Base-by-base conservation (phyloP, 257 asterid species). In the Ligustrum vulgare region DNA sequence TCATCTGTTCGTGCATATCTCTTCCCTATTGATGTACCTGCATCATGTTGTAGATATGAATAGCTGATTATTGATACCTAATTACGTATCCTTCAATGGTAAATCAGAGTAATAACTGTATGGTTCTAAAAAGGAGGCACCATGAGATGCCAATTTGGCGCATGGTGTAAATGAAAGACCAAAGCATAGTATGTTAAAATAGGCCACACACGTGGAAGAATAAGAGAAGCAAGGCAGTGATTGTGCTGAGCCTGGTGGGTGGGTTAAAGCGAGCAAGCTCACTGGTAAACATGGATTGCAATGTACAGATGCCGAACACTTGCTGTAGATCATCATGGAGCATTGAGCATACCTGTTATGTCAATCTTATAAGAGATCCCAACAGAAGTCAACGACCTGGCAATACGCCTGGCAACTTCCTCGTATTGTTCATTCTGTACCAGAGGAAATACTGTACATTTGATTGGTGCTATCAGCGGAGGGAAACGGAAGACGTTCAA, bases 1-100 rank as follows among this genome's bases (percentile, higher is more conserved):
- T 93, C 98, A 80, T 93, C 97, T n/a, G 97, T 89, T 83, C 98
- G 88, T 0, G 98, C 98, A 20, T 93, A 93, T 47, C 90, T 86
- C 85, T 91, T 93, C 62, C 98, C 98, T 36, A 93, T 91, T 0
- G 98, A 91, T 10, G 92, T 91, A 72, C 97, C 97, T 93, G 85
- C 73, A 78, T 39, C 2, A 41, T 47, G 54, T 34, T 72, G 28
- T 22, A 72, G 3, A 16, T 13, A 49, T 62, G 70, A 73, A 69
- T 28, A 22, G 36, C 66, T 60, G 9, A 28, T 28, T 28, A 28
- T 28, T 28, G 31, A 15, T 49, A 56, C 12, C 32, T 49, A 49
- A 49, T 49, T 49, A 7, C 47, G 9, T 10, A 39, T 39, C 47
- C 45, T 45, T 45, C 20, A 45, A 15, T 45, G 4, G 20, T 45